Evolutionary conservation across 352 stramenopile genomes (phyloP).

Genomic region (Phytophthora macrochlamydospora): DNA sequence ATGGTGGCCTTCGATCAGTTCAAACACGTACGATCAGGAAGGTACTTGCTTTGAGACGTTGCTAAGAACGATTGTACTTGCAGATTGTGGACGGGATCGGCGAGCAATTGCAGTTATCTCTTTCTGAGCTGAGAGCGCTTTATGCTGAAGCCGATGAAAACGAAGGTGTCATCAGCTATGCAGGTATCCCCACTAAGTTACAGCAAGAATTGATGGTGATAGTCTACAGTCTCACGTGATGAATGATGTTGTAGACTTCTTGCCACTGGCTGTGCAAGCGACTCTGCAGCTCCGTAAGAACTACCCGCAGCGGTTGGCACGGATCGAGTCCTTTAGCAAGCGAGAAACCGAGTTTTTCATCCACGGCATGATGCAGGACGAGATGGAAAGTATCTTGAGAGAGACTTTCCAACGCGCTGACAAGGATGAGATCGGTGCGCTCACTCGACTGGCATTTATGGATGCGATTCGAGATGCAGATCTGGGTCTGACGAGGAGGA

Average conservation of each 20-base stretch:
- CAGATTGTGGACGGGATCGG: conserved; percentile 45
- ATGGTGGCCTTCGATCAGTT: conserved; percentile 51
- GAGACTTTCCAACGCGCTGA: conserved; percentile 81
- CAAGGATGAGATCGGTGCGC: conserved; percentile 49
- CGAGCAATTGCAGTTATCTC: conserved; percentile 64
- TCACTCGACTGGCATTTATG: conserved; percentile 66
- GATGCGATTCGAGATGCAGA: conserved; percentile 72
- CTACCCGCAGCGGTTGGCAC: conserved; percentile 48
- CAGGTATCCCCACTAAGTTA: conserved; percentile 20
- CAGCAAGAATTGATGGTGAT: neutral
- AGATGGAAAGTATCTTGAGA: conserved; percentile 77
- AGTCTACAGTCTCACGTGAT: neutral
- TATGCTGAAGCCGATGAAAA: conserved; percentile 74
- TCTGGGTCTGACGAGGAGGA: conserved; percentile 67
- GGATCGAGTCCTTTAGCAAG: conserved; percentile 48
- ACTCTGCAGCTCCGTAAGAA: conserved; percentile 50
- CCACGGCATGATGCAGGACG: conserved; percentile 84
- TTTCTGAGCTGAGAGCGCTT: conserved; percentile 55
- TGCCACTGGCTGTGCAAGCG: conserved; percentile 55
- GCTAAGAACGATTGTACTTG: no score
- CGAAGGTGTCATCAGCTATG: conserved; percentile 55
- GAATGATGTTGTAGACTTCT: conserved; percentile 38
- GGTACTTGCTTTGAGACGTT: no score
- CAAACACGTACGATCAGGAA: conserved; percentile 34
- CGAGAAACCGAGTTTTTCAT: conserved; percentile 56